Conservation (phyloP, 306 rosid species). For the Fagus crenata region DNA sequence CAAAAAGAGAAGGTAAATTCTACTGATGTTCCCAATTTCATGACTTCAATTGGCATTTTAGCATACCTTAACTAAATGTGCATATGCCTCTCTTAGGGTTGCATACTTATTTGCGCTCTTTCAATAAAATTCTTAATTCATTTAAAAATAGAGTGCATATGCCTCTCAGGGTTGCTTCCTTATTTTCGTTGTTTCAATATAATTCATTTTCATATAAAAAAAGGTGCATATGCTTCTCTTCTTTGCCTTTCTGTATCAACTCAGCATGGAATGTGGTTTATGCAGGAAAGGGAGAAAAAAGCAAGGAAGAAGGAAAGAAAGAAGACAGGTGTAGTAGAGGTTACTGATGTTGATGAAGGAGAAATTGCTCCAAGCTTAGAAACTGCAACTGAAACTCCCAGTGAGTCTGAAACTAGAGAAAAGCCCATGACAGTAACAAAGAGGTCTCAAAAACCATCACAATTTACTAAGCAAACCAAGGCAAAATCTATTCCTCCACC, state of each 20-base stretch:
- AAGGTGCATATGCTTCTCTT: neutral
- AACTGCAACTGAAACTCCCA: constrained; percentile 26
- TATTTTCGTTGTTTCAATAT: too few species aligned
- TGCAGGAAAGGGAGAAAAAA: constrained; percentile 75
- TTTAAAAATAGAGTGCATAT: too few species aligned
- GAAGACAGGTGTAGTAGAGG: constrained; percentile 43
- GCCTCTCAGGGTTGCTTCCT: too few species aligned
- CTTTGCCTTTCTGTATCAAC: constrained; percentile 15
- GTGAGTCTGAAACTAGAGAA: constrained; percentile 46
- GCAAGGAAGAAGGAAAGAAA: constrained; percentile 72
- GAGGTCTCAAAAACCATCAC: constrained; percentile 50
- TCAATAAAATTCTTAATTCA: too few species aligned
- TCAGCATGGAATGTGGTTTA: constrained; percentile 13
- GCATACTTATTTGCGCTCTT: too few species aligned
- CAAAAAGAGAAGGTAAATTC: constrained; percentile 75
- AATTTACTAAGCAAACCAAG: constrained; percentile 55
- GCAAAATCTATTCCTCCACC: constrained; percentile 61
- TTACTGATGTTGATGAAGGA: constrained; percentile 38
- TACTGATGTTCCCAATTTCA: neutral
- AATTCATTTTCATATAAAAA: too few species aligned
- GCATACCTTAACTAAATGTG: neutral
- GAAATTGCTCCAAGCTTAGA: constrained; percentile 46
- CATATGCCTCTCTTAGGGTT: neutral
- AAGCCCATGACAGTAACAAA: constrained; percentile 41
- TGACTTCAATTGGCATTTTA: neutral